A percentile compares a stretch with the other conserved stretches of the same genome.
phyloP scores from a whole-genome alignment of 305 asterid genomes.

The Solanum hybrid region DNA sequence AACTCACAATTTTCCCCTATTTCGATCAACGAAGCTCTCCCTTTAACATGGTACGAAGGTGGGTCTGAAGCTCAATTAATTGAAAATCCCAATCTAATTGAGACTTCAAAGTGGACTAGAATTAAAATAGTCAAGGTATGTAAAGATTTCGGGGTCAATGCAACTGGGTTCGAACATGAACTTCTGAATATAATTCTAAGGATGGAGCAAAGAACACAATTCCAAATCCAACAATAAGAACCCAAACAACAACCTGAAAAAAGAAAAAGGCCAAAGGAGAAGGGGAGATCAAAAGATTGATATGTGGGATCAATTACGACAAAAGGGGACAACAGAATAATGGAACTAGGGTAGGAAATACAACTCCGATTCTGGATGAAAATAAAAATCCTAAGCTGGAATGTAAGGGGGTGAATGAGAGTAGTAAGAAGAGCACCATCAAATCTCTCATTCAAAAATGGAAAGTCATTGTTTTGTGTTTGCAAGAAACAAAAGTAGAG shows the following conservation, averaged over 20 bases:
- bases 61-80: not conserved
- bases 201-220: not conserved
- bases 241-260: too few species aligned
- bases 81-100: not conserved
- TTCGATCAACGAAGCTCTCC: not conserved
- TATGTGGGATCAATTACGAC: not conserved
- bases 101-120: not conserved
- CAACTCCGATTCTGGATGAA: not conserved
- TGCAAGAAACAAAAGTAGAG: not conserved
- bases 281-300: not conserved
- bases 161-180: not conserved
- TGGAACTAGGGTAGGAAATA: not conserved
- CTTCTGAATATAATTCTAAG: not conserved
- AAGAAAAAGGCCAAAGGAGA: not conserved
- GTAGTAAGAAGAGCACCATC: not conserved
- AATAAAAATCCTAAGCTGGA: not conserved
- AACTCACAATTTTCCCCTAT: not conserved
- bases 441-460: not conserved
- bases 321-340: not conserved
- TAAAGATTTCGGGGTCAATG: not conserved
- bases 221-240: not conserved
- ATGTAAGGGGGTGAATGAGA: not conserved
- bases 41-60: not conserved
- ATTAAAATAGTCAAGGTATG: not conserved
- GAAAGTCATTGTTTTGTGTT: not conserved